Evolutionary conservation across 371 early-diverging fungal genomes (phyloP), one percentile per base, ranked within the genome.

Genomic region (Choanephora cucurbitarum): DNA sequence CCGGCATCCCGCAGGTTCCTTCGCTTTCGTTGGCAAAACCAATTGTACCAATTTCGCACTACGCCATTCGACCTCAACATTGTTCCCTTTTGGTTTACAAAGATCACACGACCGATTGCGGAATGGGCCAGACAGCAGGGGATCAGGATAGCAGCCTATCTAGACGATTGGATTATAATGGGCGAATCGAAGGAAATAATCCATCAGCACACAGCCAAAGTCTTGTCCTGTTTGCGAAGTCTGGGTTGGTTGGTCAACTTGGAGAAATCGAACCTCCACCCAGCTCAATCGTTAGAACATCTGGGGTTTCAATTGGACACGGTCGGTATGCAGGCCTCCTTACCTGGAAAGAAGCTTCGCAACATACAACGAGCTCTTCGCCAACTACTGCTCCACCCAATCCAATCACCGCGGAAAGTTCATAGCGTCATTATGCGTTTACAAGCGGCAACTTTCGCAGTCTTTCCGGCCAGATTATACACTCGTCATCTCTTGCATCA

Each of bases 41-140:
- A 69, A 22, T 57, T 60, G 17, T 81, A 76, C 60, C 80, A 77
- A 58, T 82, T 69, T 63, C 56, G 58, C 5, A 68, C 72, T 0
- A 51, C 71, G n/a, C n/a, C n/a, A n/a, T n/a, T n/a, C n/a, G n/a
- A n/a, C n/a, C n/a, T n/a, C n/a, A n/a, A n/a, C n/a, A n/a, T n/a
- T n/a, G n/a, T n/a, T n/a, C n/a, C n/a, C n/a, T n/a, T n/a, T n/a
- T n/a, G n/a, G n/a, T 21, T 65, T 75, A 70, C 67, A 23, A 75
- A 68, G 52, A 28, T 70, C 4, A 50, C 55, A 7, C 24, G 45
- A 6, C 65, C 75, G 2, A 52, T 70, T 6, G 51, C 70, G 5
- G 57, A 60, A 9, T 61, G 64, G 67, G 58, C 64, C 0, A 57
- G 70, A 0, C 39, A 60, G 0, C 55, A 59, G n/a, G 67, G 69